Percentiles rank a stretch among this genome's conserved stretches.
Conservation (phyloP, 345 rosid genomes). For the Eucalyptus curtisii region DNA sequence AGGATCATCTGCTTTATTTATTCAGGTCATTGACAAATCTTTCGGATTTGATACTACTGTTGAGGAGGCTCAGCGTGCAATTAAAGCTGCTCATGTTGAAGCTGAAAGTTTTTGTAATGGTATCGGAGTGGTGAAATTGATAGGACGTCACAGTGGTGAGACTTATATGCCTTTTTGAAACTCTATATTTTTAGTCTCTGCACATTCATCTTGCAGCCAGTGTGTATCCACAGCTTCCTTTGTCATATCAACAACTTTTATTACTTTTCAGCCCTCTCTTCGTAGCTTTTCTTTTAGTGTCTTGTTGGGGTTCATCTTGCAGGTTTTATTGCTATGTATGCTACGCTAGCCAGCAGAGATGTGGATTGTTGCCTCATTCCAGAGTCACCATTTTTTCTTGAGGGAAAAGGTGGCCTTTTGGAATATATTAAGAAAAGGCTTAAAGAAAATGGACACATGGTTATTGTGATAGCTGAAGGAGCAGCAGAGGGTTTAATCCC, state of each 20-base stretch:
- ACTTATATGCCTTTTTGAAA: neutral
- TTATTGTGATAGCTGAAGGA: slow-evolving; percentile 85
- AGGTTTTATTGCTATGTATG: slow-evolving; percentile 74
- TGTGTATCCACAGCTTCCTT: neutral
- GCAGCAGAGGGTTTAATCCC: slow-evolving; percentile 79
- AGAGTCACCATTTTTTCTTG: slow-evolving; percentile 88
- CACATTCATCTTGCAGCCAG: neutral
- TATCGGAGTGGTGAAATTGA: slow-evolving; percentile 82
- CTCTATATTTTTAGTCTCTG: neutral
- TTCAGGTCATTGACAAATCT: slow-evolving; percentile 85
- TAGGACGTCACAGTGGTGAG: slow-evolving; percentile 87
- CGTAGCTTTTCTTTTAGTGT: neutral
- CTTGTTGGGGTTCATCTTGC: neutral
- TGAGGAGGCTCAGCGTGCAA: slow-evolving; percentile 96
- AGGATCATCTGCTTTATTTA: neutral
- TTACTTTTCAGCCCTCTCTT: neutral
- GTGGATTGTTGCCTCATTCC: slow-evolving; percentile 97
- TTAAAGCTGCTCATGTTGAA: slow-evolving; percentile 89
- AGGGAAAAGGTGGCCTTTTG: slow-evolving; percentile 80
- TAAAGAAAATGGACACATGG: slow-evolving; percentile 80
- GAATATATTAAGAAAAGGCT: slow-evolving; percentile 54
- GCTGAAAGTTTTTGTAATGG: slow-evolving; percentile 69
- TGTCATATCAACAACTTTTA: neutral
- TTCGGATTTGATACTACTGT: slow-evolving; percentile 94
- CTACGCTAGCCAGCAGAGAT: slow-evolving; percentile 88